phyloP scores from a whole-genome alignment of 2,329 filamentous ascomycete species.

The Albophoma yamanashiensis region DNA sequence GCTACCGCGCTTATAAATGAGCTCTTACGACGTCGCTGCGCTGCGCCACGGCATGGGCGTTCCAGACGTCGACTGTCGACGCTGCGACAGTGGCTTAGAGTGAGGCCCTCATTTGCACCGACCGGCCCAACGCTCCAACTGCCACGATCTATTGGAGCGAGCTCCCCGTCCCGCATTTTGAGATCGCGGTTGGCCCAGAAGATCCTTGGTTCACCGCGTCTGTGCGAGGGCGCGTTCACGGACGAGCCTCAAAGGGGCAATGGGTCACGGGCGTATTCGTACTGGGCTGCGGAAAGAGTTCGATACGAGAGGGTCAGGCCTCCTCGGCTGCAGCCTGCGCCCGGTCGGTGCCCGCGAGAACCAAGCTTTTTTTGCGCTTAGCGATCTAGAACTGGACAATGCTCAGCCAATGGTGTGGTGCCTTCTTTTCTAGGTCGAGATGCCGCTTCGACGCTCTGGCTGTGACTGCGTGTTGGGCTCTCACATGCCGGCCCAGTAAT shows the following conservation, averaged over 20 bases:
- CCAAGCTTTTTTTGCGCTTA: neutral
- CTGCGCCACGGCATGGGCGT: neutral
- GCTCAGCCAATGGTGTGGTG: neutral
- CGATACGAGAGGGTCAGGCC: neutral
- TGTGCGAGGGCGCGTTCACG: neutral
- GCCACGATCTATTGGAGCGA: neutral
- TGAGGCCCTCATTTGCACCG: neutral
- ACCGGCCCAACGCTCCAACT: neutral
- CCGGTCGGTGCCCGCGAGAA: neutral
- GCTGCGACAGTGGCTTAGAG: neutral
- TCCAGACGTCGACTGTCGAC: neutral
- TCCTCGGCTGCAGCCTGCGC: neutral
- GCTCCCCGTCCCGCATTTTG: neutral
- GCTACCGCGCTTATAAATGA: neutral
- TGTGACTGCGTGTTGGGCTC: no score
- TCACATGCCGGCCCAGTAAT: no score
- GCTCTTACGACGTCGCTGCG: neutral
- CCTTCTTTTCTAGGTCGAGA: neutral
- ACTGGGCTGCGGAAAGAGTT: neutral
- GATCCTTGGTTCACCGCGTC: neutral
- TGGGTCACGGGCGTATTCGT: neutral
- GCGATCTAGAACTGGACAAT: neutral
- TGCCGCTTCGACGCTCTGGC: no score
- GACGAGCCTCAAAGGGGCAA: neutral
- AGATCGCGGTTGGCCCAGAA: neutral